Evolutionary conservation across 129 eudicot species (phyloP).

Genomic region (Helianthus tuberosus): DNA sequence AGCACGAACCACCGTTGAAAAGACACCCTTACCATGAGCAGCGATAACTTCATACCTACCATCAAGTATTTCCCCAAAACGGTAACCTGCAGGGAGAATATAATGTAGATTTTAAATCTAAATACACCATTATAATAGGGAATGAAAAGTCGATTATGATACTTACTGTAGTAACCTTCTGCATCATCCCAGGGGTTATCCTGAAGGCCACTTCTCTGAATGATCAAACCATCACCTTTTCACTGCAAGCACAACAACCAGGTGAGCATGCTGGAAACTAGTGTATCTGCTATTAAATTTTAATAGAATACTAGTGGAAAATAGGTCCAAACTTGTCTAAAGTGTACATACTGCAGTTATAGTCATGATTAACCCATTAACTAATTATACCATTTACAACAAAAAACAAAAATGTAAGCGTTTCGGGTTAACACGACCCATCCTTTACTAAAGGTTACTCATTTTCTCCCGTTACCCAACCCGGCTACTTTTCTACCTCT

Average conservation of each 20-base stretch:
- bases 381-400: too few relatives aligned
- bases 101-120: neutral
- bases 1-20: slow-evolving; percentile 98
- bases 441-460: too few relatives aligned
- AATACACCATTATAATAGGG: neutral
- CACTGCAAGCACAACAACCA: slow-evolving; percentile 46
- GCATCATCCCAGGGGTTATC: slow-evolving; percentile 93
- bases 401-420: too few relatives aligned
- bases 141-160: slow-evolving; percentile 3
- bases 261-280: neutral
- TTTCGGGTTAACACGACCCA: too few relatives aligned
- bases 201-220: slow-evolving; percentile 81
- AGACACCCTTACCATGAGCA: slow-evolving; percentile 99
- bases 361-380: too few relatives aligned
- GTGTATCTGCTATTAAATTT: neutral
- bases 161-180: slow-evolving; percentile 97
- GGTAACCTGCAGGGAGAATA: slow-evolving; percentile 57
- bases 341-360: too few relatives aligned
- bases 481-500: too few relatives aligned
- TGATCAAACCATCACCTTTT: slow-evolving; percentile 71
- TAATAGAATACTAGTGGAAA: too few relatives aligned
- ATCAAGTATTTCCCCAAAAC: slow-evolving; percentile 92
- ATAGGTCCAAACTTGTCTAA: too few relatives aligned
- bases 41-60: slow-evolving; percentile 92
- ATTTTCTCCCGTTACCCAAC: too few relatives aligned